Evolutionary conservation across 2,329 filamentous ascomycete species (phyloP).

Genomic region (Graphilbum fragrans): DNA sequence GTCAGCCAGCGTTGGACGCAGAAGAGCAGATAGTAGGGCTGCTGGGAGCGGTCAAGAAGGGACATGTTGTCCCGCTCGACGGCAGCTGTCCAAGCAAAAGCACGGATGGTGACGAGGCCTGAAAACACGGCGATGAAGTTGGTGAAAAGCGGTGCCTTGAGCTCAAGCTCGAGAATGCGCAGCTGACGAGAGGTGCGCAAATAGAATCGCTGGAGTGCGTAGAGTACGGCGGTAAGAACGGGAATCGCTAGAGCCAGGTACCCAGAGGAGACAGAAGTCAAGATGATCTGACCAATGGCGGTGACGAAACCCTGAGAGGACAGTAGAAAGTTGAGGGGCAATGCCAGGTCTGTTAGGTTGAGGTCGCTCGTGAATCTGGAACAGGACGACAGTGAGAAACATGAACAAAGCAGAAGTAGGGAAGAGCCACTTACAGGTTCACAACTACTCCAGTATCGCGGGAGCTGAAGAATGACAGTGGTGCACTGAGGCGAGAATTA

Average conservation of each 20-base stretch:
- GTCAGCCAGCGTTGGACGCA: conserved; percentile 43
- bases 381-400: neutral
- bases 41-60: conserved; percentile 40
- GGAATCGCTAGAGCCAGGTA: no score
- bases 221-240: no score
- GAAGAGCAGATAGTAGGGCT: conserved; percentile 43
- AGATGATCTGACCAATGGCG: conserved; percentile 27
- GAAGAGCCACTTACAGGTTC: no score
- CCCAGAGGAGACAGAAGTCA: conserved; percentile 30
- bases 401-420: conserved; percentile 13
- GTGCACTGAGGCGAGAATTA: conserved; percentile 10
- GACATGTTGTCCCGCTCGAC: conserved; percentile 30
- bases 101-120: no score
- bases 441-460: conserved; percentile 19
- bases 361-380: neutral
- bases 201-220: no score
- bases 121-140: no score
- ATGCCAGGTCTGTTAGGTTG: neutral
- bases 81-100: conserved; percentile 38
- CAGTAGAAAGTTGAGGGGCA: neutral
- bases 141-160: no score
- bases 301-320: conserved; percentile 7
- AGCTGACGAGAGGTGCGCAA: no score
- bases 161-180: no score
- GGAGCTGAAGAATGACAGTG: conserved; percentile 18